Conservation (phyloP, 2,329 filamentous ascomycete genomes). For the Colletotrichum camelliae region DNA sequence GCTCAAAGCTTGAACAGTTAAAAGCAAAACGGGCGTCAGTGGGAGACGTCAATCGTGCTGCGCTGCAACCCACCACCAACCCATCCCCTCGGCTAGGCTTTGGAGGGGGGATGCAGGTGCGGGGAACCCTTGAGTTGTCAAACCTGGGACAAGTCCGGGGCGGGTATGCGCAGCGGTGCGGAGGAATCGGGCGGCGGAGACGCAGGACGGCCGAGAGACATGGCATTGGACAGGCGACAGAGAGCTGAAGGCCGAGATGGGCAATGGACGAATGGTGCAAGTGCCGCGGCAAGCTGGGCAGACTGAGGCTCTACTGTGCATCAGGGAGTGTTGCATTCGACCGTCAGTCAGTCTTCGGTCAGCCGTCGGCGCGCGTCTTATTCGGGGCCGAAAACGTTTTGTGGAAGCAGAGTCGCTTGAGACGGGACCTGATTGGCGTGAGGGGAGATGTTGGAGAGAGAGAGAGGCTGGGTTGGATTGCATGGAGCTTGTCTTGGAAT, state of each 20-base stretch:
- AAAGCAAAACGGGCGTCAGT: background rate
- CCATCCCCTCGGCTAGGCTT: background rate
- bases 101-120: constrained; percentile 1
- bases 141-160: background rate
- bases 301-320: background rate
- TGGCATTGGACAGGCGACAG: background rate
- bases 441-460: background rate
- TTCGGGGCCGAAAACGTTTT: constrained; percentile 5
- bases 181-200: background rate
- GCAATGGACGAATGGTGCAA: background rate
- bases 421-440: background rate
- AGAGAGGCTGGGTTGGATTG: background rate
- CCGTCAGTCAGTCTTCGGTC: background rate
- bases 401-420: background rate
- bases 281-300: background rate
- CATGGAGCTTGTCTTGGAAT: background rate
- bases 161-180: background rate
- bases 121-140: constrained; percentile 17
- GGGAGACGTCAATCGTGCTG: background rate
- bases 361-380: background rate
- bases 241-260: background rate
- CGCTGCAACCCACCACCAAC: background rate
- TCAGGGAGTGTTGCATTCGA: background rate
- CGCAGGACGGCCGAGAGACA: background rate
- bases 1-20: background rate